A percentile compares a stretch with the other conserved stretches of the same genome.
These are phyloP conservation scores for Candida koratica DNA, from an alignment of 805 yeast species.

Conservation along the genomic window DNA sequence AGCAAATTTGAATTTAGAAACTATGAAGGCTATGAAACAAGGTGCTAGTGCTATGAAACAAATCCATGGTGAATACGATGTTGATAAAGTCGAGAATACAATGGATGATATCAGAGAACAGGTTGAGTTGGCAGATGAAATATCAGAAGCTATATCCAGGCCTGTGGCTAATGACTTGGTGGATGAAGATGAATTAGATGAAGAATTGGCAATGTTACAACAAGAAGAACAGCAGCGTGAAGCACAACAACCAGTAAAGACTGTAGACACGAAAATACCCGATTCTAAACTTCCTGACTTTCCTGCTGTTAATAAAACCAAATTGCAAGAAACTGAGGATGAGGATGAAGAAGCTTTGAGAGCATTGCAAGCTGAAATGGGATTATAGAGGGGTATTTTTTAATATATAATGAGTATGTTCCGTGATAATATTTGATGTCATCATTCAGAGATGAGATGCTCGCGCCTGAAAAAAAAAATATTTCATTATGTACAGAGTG, in stretches of 20 bases:
- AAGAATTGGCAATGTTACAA: constrained; percentile 84
- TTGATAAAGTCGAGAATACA: constrained; percentile 94
- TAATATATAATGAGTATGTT: constrained; percentile 9
- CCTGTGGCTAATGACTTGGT: constrained; percentile 81
- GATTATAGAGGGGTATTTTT: constrained; percentile 40
- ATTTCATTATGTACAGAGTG: constrained; percentile 6
- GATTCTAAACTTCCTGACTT: constrained; percentile 41
- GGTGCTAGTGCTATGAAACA: constrained; percentile 96
- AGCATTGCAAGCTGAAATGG: constrained; percentile 85
- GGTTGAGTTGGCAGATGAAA: constrained; percentile 91
- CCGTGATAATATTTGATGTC: too few relatives aligned
- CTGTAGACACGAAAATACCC: constrained; percentile 6
- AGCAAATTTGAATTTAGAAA: constrained; percentile 94
- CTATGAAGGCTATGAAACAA: constrained; percentile 98
- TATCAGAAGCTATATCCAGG: constrained; percentile 91
- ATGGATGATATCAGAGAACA: constrained; percentile 98
- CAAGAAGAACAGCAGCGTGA: constrained; percentile 65
- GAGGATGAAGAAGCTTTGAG: constrained; percentile 81
- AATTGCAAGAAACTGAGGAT: constrained; percentile 45
- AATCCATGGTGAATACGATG: constrained; percentile 90
- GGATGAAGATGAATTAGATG: constrained; percentile 92
- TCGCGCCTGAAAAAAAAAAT: constrained; percentile 1
- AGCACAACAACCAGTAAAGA: constrained; percentile 11
- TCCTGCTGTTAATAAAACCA: constrained; percentile 40
- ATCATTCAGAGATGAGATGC: constrained; percentile 3